A percentile compares a stretch with the other conserved stretches of the same genome.
Conservation (phyloP, 2,329 filamentous ascomycete species). For the Alternaria dauci region DNA sequence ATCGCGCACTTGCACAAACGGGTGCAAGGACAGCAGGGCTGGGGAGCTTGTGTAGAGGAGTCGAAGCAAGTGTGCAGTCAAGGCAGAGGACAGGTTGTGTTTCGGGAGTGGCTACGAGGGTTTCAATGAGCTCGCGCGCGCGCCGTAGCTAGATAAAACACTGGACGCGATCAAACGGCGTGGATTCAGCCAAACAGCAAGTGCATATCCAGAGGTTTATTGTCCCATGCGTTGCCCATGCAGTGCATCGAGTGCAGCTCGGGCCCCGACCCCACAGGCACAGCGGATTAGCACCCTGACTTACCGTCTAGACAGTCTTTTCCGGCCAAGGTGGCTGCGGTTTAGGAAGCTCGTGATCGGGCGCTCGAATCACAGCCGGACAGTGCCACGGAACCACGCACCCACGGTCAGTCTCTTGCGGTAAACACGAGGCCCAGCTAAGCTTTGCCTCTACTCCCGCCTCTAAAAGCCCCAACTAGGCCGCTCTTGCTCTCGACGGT, state of each 20-base stretch:
- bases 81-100: not conserved
- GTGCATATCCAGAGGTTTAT: not conserved
- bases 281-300: constrained; percentile 22
- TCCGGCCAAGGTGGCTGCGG: constrained; percentile 13
- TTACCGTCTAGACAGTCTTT: constrained; percentile 20
- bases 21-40: constrained; percentile 7
- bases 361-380: constrained; percentile 25
- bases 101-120: not conserved
- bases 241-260: constrained; percentile 11
- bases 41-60: not conserved
- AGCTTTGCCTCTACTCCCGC: not conserved
- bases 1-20: constrained; percentile 17
- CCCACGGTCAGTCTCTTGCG: not conserved
- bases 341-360: constrained; percentile 24
- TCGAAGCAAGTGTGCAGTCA: not conserved
- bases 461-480: constrained; percentile 23
- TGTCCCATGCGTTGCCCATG: constrained; percentile 13
- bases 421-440: constrained; percentile 27
- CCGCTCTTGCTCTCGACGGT: constrained; percentile 28
- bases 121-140: not conserved
- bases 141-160: not conserved
- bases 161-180: not conserved
- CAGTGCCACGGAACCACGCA: constrained; percentile 19
- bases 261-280: constrained; percentile 32
- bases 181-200: not conserved